Evolutionary conservation across 495 filamentous ascomycete genomes (phyloP).

Genomic region (Neurospora sp.): DNA sequence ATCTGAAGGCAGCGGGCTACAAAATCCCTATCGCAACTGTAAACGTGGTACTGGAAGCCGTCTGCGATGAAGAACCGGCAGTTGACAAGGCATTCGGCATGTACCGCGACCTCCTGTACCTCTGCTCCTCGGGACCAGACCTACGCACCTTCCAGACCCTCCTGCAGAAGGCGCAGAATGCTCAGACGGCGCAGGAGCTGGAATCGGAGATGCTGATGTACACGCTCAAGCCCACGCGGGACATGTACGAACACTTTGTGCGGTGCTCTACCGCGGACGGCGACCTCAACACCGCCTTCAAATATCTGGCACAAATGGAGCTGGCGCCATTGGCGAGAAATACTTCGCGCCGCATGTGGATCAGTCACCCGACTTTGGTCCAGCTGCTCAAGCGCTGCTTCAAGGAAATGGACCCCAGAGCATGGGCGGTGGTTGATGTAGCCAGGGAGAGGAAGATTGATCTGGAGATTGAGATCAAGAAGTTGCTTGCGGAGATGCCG

Average conservation of each 20-base stretch:
- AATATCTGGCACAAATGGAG: constrained; percentile 47
- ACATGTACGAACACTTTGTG: constrained; percentile 62
- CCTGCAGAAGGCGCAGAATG: constrained; percentile 49
- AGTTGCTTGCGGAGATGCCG: neutral
- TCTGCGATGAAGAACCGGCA: constrained; percentile 19
- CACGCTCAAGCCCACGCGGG: constrained; percentile 44
- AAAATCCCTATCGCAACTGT: constrained; percentile 45
- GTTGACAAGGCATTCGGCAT: constrained; percentile 50
- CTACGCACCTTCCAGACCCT: constrained; percentile 57
- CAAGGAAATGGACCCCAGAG: constrained; percentile 31
- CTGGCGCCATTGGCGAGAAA: constrained; percentile 2
- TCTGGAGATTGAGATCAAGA: constrained; percentile 13
- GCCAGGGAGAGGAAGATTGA: constrained; percentile 20
- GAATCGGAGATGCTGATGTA: constrained; percentile 63
- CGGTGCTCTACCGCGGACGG: constrained; percentile 48
- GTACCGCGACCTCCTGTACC: constrained; percentile 59
- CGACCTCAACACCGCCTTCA: constrained; percentile 47
- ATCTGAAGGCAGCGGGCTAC: constrained; percentile 35
- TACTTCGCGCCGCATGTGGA: constrained; percentile 17
- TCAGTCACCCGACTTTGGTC: constrained; percentile 25
- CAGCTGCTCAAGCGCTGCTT: constrained; percentile 35
- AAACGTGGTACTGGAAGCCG: constrained; percentile 53
- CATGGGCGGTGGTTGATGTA: constrained; percentile 29
- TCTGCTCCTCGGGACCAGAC: constrained; percentile 49
- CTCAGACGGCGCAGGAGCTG: constrained; percentile 55